Percentiles rank a stretch among this genome's conserved stretches.
Evolutionary conservation across 768 basidiomycete genomes (phyloP).

Genomic region (Gloeophyllum trabeum): DNA sequence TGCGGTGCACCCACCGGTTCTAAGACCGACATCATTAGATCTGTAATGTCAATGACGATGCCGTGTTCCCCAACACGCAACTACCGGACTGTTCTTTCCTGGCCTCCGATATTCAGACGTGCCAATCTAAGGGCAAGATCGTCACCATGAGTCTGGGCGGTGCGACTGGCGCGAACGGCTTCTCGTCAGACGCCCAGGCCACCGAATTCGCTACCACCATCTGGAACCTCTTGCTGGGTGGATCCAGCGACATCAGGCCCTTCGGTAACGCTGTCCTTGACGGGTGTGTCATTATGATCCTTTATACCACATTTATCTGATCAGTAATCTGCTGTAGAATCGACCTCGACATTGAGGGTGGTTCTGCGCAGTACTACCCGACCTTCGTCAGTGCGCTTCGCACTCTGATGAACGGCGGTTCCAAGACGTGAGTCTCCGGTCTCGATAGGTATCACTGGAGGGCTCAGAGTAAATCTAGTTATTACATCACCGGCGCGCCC

Average conservation of each 20-base stretch:
- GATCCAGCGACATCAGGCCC: constrained; percentile 47
- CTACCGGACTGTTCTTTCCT: constrained; percentile 53
- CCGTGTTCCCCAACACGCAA: constrained; percentile 48
- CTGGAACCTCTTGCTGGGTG: constrained; percentile 67
- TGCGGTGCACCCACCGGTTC: too few relatives aligned
- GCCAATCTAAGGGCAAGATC: constrained; percentile 36
- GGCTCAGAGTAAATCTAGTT: constrained; percentile 22
- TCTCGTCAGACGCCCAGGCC: constrained; percentile 47
- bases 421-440: constrained; percentile 33
- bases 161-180: constrained; percentile 50
- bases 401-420: constrained; percentile 34
- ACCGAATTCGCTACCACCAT: constrained; percentile 50
- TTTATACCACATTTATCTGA: background rate
- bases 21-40: too few relatives aligned
- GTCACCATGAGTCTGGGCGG: constrained; percentile 26
- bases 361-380: constrained; percentile 19
- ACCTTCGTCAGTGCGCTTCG: constrained; percentile 39
- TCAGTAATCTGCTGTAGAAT: constrained; percentile 15
- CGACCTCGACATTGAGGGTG: constrained; percentile 73
- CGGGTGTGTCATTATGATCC: constrained; percentile 30
- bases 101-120: constrained; percentile 48
- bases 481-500: constrained; percentile 55
- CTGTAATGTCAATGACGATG: constrained; percentile 47
- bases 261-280: constrained; percentile 66
- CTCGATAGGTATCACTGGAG: background rate